Evolutionary conservation across 2,329 filamentous ascomycete species (phyloP).

Genomic region (Aspergillus japonicus): DNA sequence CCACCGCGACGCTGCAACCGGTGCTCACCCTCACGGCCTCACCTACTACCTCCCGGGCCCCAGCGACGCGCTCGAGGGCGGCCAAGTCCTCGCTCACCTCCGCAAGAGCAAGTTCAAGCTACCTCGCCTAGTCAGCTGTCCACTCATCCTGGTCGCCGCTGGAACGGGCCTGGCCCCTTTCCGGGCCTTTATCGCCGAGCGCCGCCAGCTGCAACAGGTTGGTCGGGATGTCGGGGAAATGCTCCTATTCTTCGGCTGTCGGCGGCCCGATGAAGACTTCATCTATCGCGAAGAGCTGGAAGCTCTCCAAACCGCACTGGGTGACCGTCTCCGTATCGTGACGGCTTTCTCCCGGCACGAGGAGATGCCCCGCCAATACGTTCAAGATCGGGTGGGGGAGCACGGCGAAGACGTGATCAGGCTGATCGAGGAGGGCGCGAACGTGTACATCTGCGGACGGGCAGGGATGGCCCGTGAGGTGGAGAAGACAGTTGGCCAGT

Average conservation of each 20-base stretch:
- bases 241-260: slow-evolving; percentile 46
- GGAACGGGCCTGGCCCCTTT: slow-evolving; percentile 54
- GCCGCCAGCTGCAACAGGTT: slow-evolving; percentile 35
- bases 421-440: slow-evolving; percentile 40
- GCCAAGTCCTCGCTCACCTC: slow-evolving; percentile 86
- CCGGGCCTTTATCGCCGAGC: slow-evolving; percentile 45
- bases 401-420: slow-evolving; percentile 29
- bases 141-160: slow-evolving; percentile 54
- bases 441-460: slow-evolving; percentile 43
- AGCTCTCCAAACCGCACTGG: slow-evolving; percentile 21
- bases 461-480: slow-evolving; percentile 45
- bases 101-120: slow-evolving; percentile 97
- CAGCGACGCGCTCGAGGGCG: slow-evolving; percentile 85
- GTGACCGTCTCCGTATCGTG: slow-evolving; percentile 20
- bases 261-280: slow-evolving; percentile 37
- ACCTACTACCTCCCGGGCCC: slow-evolving; percentile 81
- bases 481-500: slow-evolving; percentile 38
- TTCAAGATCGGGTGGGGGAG: slow-evolving; percentile 41
- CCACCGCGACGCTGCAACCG: slow-evolving; percentile 60
- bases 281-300: slow-evolving; percentile 35
- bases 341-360: slow-evolving; percentile 30
- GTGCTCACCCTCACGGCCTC: slow-evolving; percentile 68
- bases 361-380: slow-evolving; percentile 30
- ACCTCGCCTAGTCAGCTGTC: slow-evolving; percentile 50
- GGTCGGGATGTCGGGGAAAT: slow-evolving; percentile 39